Evolutionary conservation across 1,284 basidiomycete species (phyloP), one percentile per base, ranked within the genome.

Genomic region (Hortiboletus rubellus): DNA sequence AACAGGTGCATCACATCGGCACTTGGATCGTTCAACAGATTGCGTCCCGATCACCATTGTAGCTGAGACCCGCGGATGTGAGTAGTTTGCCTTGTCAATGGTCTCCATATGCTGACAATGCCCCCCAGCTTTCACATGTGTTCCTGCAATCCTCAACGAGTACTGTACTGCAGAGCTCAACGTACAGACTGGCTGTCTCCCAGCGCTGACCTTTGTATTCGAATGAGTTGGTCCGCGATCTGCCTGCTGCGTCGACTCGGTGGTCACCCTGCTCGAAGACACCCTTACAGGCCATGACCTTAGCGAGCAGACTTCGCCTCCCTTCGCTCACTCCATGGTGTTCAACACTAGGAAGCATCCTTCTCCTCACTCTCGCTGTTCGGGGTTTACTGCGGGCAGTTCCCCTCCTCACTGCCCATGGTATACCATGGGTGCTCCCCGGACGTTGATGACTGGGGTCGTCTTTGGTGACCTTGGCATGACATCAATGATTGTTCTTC

Each of bases 151-250:
- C 66, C 82, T 99, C 46, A 98, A 98, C 76, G 97, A 99, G 74
- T 99, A 99, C 75, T 90, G 96, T 50, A 99, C 96, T 2, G 92
- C 92, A 1, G 97, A 99, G 72, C 83, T 99, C 60, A 99, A 99
- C 74, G 97, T 99, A 45, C 90, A 97, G 54, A 99, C 96, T 17
- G 97, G 97, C 60, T 99, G 96, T 84, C 81, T 99, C 60, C 99
- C 99, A 74, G 96, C 97, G 1, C 82, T 99, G 30, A 95, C 96
- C 6, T 99, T 98, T 81, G 91, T 99, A 59, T 99, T 99, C 71
- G 96, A 99, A 80, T 99, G 99, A 70, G 96, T 99, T 66, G 97
- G 97, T n/a, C 97, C 98, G 42, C 96, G 98, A 80, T 96, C 94
- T 31, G 96, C 97, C 40, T 97, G 98, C 78, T 99, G 99, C 73